Conservation (phyloP, 2,329 filamentous ascomycete genomes). For the Pyrenochaeta sp. region DNA sequence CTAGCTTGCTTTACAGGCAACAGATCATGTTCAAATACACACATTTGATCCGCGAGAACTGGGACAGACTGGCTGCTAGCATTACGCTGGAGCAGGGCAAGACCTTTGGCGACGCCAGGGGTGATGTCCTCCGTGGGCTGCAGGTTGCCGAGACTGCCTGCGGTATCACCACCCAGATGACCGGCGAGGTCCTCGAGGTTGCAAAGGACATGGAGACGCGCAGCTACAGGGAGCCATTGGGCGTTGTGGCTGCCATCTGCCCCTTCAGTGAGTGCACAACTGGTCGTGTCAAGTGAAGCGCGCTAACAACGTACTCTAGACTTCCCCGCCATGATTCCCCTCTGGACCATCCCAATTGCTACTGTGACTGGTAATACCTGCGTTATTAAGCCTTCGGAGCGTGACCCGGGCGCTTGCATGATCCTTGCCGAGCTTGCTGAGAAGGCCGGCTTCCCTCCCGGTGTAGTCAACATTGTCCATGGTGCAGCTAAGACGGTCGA, state of each 20-base stretch:
- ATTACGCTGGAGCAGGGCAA: conserved; percentile 91
- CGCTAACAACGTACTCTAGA: conserved; percentile 59
- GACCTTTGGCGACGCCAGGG: conserved; percentile 83
- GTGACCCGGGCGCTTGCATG: conserved; percentile 84
- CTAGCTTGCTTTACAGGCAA: conserved; percentile 76
- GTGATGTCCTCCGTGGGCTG: conserved; percentile 81
- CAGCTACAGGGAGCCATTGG: conserved; percentile 81
- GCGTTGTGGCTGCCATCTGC: conserved; percentile 84
- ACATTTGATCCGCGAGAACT: conserved; percentile 80
- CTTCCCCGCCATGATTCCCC: conserved; percentile 90
- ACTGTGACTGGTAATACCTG: conserved; percentile 85
- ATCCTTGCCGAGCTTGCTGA: conserved; percentile 81
- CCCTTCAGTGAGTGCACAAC: conserved; percentile 73
- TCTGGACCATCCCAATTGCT: conserved; percentile 90
- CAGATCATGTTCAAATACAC: conserved; percentile 91
- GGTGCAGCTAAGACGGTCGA: conserved; percentile 82
- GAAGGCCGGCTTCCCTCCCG: conserved; percentile 82
- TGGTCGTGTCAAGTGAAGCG: neutral
- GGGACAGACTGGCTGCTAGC: conserved; percentile 83
- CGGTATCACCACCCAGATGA: conserved; percentile 80
- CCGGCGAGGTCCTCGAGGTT: conserved; percentile 84
- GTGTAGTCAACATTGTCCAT: conserved; percentile 85
- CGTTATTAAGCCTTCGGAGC: conserved; percentile 85
- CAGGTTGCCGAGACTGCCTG: conserved; percentile 87
- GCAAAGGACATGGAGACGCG: conserved; percentile 90